Evolutionary conservation across 768 basidiomycete genomes (phyloP), one percentile per base, ranked within the genome.

Genomic region (Russula olivacea): DNA sequence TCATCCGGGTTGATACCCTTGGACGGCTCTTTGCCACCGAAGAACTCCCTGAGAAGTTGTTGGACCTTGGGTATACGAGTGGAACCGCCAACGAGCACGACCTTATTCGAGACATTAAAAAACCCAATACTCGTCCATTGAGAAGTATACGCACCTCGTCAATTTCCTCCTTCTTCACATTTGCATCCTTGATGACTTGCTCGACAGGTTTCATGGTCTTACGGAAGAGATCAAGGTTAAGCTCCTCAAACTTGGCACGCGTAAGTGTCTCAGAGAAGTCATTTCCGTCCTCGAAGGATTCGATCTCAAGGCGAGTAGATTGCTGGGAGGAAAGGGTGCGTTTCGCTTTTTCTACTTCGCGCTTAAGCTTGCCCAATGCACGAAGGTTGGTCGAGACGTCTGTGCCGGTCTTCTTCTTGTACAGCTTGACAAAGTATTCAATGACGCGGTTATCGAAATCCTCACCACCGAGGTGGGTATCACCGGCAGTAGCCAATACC

Each of bases 131-230:
- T 14, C 2, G 3, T 4, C 14, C 2, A 43, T 3, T 6, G 36
- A 41, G 19, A 48, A 34, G 14, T 1, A 43, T 28, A 74, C 78
- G 45, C 50, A 88, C 89, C 78, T 98, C 95, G 67, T 95, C 85
- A 57, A 99, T 78, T 67, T 93, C 89, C 70, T 98, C 96, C 84
- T 98, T 99, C 86, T 95, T 96, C 74, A 98, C 88, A 69, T 89
- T 89, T 67, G 96, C 90, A 72, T 98, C 96, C 86, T 97, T 97
- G 70, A 98, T 81, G 23, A 98, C 96, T 76, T 98, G 96, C 76
- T 98, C 95, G 65, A 98, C 96, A 66, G 96, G 96, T 81, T 95
- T 95, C 92, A 98, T 93, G 38, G 96, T 99, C 85, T 96, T 96
- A 72, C 96, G 84, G 90, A 99, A 99, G 57, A 98, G 85, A 71